Base-by-base conservation (phyloP, 129 eudicot genomes). In the Tanacetum coccineum region DNA sequence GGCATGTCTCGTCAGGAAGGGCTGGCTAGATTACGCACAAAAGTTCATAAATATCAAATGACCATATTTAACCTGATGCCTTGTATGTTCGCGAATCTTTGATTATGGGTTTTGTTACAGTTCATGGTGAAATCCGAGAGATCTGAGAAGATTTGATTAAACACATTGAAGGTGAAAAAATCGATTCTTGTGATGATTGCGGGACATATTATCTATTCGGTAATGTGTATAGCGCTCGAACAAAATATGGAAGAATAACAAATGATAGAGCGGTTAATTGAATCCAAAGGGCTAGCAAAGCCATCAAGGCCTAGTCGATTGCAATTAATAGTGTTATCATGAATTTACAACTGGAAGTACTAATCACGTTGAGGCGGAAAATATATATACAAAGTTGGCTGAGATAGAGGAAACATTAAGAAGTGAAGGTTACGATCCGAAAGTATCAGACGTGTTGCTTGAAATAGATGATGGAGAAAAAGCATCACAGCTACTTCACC, bases 281-380 rank as follows among this genome's bases (percentile, higher is more conserved):
- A 75, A 64, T 42, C 70, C 60, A 70, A 68, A 49, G 86, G 79
- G 48, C 44, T 78, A 25, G 58, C 59, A 9, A 84, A 81, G 70
- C 77, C 82, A 56, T 74, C 84, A 11, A 87, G 87, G 10, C 40
- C 45, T 30, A 81, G 82, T 13, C 63, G 64, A 64, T 81, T 52
- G 90, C 81, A 50, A 49, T 70, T 10, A 47, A 75, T 48, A 73
- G 70, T 3, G 56, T 51, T 36, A 45, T 81, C 2, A 81, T 58
- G 78, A 76, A 52, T 84, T 81, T 76, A 70, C 76, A 1, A 83
- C 84, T 9, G 84, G 87, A 62, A 79, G 82, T 68, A 56, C 81
- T n/a, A 39, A 66, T 26, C 72, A 75, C 20, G 13, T 6, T 18
- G 82, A 81, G 64, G 82, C 79, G 0, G 74, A 54, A 59, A 78